These are phyloP conservation scores for Phytopythium montanum DNA, from an alignment of 352 stramenopile species.

Conservation along the genomic window DNA sequence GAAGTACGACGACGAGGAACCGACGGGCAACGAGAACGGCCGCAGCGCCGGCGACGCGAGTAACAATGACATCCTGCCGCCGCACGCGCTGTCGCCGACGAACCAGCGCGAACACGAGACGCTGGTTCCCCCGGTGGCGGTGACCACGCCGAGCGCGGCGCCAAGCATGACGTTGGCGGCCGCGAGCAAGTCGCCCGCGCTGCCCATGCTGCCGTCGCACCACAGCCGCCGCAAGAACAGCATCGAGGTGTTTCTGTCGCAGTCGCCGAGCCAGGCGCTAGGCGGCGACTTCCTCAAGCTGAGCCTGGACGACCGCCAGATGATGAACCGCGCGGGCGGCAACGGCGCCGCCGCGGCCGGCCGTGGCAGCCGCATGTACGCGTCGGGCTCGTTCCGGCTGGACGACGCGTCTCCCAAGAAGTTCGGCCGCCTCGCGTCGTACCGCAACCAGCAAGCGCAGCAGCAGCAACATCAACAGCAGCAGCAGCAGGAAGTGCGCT, in stretches of 20 bases:
- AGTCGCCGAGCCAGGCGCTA: conserved; percentile 74
- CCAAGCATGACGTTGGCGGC: conserved; percentile 2
- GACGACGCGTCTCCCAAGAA: conserved; percentile 41
- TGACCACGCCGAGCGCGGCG: neutral
- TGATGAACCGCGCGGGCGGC: conserved; percentile 25
- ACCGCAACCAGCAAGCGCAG: conserved; percentile 16
- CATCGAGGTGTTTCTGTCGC: conserved; percentile 87
- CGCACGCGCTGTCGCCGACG: conserved; percentile 30
- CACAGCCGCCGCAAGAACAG: conserved; percentile 72
- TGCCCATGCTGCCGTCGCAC: conserved; percentile 26
- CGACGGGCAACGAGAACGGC: neutral
- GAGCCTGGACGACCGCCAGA: conserved; percentile 57
- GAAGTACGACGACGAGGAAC: conserved; percentile 39
- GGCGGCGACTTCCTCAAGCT: conserved; percentile 78
- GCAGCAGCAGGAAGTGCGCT: conserved; percentile 21
- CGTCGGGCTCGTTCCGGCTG: conserved; percentile 45
- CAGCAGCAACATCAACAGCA: conserved; percentile 29
- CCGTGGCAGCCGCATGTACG: conserved; percentile 21
- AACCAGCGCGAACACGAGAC: conserved; percentile 37
- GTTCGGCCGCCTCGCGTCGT: conserved; percentile 21
- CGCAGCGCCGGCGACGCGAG: neutral
- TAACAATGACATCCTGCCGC: conserved; percentile 31
- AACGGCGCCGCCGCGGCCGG: conserved; percentile 2
- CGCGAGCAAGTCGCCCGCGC: conserved; percentile 14
- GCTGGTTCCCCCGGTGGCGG: neutral